Evolutionary conservation across 2,329 filamentous ascomycete genomes (phyloP).

Genomic region (Aspergillus ochraceoroseus): DNA sequence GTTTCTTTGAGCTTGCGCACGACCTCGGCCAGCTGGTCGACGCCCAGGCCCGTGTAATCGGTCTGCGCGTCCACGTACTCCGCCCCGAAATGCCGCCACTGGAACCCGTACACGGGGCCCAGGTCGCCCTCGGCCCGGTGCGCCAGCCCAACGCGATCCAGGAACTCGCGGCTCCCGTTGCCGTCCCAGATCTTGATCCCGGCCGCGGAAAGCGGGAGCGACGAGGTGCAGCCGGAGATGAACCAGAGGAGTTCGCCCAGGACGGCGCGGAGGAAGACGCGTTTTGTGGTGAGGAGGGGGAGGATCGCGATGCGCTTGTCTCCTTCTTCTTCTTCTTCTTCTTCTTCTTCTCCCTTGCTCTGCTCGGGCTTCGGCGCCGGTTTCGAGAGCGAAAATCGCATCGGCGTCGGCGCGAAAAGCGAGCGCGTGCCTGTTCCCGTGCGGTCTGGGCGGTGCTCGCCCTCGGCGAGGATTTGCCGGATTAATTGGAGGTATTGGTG

Average conservation of each 20-base stretch:
- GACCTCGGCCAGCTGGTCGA: constrained; percentile 90
- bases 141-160: constrained; percentile 75
- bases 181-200: constrained; percentile 98
- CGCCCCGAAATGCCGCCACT: constrained; percentile 97
- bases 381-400: constrained; percentile 78
- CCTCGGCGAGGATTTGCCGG: constrained; percentile 71
- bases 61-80: constrained; percentile 72
- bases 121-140: constrained; percentile 84
- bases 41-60: constrained; percentile 82
- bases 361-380: constrained; percentile 36
- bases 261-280: constrained; percentile 87
- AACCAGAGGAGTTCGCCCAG: constrained; percentile 96
- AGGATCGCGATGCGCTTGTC: constrained; percentile 58
- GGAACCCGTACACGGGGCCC: constrained; percentile 95
- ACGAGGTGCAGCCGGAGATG: constrained; percentile 76
- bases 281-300: constrained; percentile 93
- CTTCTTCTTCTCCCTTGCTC: too few species aligned
- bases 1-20: constrained; percentile 75
- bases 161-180: constrained; percentile 84
- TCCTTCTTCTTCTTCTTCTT: constrained; percentile 37
- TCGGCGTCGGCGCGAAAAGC: constrained; percentile 77
- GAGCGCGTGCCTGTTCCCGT: constrained; percentile 92
- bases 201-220: constrained; percentile 65
- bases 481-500: constrained; percentile 90
- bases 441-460: constrained; percentile 84